phyloP scores from a whole-genome alignment of 2,329 filamentous ascomycete species.

The Karstenula rhodostoma region DNA sequence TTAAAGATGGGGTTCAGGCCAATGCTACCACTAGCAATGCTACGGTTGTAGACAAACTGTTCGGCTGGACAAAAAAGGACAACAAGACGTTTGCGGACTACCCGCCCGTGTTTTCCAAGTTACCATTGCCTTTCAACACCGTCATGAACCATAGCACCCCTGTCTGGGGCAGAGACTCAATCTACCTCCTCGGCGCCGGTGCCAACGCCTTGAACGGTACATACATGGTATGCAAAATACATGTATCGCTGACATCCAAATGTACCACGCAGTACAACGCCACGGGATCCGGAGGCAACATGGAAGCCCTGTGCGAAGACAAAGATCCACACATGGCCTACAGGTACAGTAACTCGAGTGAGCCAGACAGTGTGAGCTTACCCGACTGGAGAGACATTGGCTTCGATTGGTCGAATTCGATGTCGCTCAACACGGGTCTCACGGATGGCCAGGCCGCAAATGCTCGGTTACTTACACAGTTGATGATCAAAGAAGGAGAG shows the following conservation, averaged over 20 bases:
- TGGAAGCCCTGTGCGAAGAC: slow-evolving; percentile 70
- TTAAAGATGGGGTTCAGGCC: slow-evolving; percentile 8
- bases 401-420: slow-evolving; percentile 52
- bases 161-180: slow-evolving; percentile 57
- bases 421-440: slow-evolving; percentile 55
- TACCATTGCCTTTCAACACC: slow-evolving; percentile 72
- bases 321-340: slow-evolving; percentile 64
- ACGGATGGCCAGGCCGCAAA: slow-evolving; percentile 55
- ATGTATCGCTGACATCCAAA: slow-evolving; percentile 67
- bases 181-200: slow-evolving; percentile 69
- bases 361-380: slow-evolving; percentile 61
- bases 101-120: slow-evolving; percentile 53
- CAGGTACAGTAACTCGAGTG: slow-evolving; percentile 58
- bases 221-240: slow-evolving; percentile 74
- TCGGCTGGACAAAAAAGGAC: slow-evolving; percentile 70
- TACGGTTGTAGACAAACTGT: slow-evolving; percentile 72
- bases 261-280: slow-evolving; percentile 67
- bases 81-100: slow-evolving; percentile 59
- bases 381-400: slow-evolving; percentile 56
- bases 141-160: slow-evolving; percentile 48
- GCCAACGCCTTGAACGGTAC: slow-evolving; percentile 30
- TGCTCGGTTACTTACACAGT: slow-evolving; percentile 54
- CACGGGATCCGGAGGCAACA: slow-evolving; percentile 61
- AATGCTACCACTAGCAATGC: slow-evolving; percentile 39
- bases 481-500: slow-evolving; percentile 47